A percentile compares a stretch with the other conserved stretches of the same genome.
phyloP scores from a whole-genome alignment of 202 grass and related monocot genomes.

The Zizania palustris region DNA sequence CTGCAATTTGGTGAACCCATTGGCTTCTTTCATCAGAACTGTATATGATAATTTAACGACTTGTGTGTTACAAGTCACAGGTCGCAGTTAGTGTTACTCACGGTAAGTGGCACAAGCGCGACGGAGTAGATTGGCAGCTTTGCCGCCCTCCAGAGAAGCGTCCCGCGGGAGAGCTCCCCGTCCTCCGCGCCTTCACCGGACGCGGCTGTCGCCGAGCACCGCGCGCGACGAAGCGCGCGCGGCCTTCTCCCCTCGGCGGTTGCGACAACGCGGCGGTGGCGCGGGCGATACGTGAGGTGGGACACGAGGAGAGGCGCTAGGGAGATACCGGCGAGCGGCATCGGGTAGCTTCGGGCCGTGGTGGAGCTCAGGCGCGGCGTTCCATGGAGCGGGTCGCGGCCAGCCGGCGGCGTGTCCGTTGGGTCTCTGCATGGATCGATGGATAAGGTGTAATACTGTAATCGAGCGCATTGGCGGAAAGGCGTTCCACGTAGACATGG shows the following conservation, averaged over 20 bases:
- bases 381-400: slow-evolving; percentile 32
- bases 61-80: no score
- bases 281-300: background rate
- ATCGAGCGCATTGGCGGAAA: no score
- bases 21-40: background rate
- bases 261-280: background rate
- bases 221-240: slow-evolving; percentile 1
- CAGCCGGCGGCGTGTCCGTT: background rate
- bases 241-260: background rate
- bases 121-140: slow-evolving; percentile 94
- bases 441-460: no score
- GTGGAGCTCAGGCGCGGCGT: slow-evolving; percentile 4
- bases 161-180: slow-evolving; percentile 52
- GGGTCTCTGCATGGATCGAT: slow-evolving; percentile 40
- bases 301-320: slow-evolving; percentile 53
- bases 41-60: no score
- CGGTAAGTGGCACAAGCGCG: slow-evolving; percentile 73
- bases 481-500: no score
- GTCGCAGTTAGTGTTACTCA: slow-evolving; percentile 23
- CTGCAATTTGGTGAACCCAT: background rate
- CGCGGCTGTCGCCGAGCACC: slow-evolving; percentile 32
- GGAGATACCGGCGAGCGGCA: slow-evolving; percentile 43
- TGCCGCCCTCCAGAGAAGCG: slow-evolving; percentile 81
- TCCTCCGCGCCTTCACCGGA: slow-evolving; percentile 7
- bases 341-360: slow-evolving; percentile 27